Base-by-base conservation (phyloP, 495 filamentous ascomycete genomes). In the Cryomyces minteri region DNA sequence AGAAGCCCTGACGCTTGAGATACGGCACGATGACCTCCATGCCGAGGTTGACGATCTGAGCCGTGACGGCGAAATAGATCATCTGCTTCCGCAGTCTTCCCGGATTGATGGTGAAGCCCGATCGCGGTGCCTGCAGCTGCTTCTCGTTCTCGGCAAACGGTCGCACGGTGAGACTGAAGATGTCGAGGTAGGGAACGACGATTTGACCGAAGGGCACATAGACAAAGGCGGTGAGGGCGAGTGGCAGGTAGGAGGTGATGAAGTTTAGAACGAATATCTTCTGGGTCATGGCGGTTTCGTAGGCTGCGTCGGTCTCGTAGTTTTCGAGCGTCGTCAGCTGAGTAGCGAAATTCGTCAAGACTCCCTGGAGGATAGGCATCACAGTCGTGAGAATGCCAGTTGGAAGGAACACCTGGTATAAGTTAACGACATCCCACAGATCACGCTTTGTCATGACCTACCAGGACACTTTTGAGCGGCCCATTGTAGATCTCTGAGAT, bases 251-350 rank as follows among this genome's bases (percentile, higher is more conserved):
- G 0, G 90, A 95, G 9, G 86, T 94, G 56, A 98, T 90, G 56
- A 96, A 94, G 65, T 98, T 96, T 51, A 98, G 72, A 25, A 98
- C 74, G 52, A 98, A 95, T 39, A 93, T 74, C 62, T 98, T 98
- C 54, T 76, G 75, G 4, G 85, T 87, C 56, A 96, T 68, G 2
- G 86, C 80, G 4, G 74, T 71, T 50, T 92, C 77, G 50, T 96
- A 84, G 0, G 74, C 69, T 44, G 82, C 78, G 12, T 73, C 68
- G 0, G 86, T 95, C 57, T 92, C 82, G 61, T 94, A 88, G 59
- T 98, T 98, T 55, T 98, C 90, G 50, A 75, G 75, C 42, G 92
- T 74, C 31, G 82, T 96, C 5, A 98, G 72, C 51, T 65, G 70
- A 18, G 80, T 80, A 5, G 90, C 90, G 51, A 88, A 69, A 14